Conservation (phyloP, 176 grass and related monocot species). For the Guadua angustifolia region DNA sequence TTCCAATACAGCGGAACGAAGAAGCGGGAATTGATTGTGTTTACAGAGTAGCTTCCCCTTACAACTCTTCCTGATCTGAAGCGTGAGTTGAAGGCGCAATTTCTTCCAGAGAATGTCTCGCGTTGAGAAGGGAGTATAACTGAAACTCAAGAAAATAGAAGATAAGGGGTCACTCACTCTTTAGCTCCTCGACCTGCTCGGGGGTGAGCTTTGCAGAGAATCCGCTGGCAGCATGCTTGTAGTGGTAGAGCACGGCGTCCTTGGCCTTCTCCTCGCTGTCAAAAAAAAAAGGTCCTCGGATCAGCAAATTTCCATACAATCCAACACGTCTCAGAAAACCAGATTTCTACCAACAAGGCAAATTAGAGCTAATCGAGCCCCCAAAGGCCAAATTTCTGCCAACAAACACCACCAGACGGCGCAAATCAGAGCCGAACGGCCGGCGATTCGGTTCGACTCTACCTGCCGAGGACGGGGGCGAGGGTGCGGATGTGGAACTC, state of each 20-base stretch:
- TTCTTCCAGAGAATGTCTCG: too few relatives aligned
- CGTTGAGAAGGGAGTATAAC: neutral
- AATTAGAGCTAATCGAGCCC: neutral
- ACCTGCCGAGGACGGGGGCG: conserved; percentile 75
- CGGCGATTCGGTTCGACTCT: neutral
- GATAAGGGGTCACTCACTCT: conserved; percentile 56
- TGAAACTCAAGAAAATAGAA: neutral
- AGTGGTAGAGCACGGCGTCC: conserved; percentile 79
- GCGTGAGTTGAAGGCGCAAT: too few relatives aligned
- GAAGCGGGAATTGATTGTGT: too few relatives aligned
- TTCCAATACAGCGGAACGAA: neutral
- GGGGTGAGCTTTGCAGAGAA: conserved; percentile 87
- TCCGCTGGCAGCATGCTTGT: conserved; percentile 82
- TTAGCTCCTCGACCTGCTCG: conserved; percentile 74
- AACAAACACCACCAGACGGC: neutral
- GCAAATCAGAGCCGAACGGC: neutral
- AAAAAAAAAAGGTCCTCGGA: conserved; percentile 36
- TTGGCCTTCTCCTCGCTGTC: conserved; percentile 74
- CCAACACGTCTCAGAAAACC: neutral
- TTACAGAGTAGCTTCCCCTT: too few relatives aligned
- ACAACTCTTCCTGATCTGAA: too few relatives aligned
- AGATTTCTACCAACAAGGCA: neutral
- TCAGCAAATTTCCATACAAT: conserved; percentile 12
- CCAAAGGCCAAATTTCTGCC: neutral
- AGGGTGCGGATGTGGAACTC: conserved; percentile 89